Percentiles rank a stretch among this genome's conserved stretches.
phyloP scores from a whole-genome alignment of 2,329 filamentous ascomycete genomes.

The Epichloe hybrida region DNA sequence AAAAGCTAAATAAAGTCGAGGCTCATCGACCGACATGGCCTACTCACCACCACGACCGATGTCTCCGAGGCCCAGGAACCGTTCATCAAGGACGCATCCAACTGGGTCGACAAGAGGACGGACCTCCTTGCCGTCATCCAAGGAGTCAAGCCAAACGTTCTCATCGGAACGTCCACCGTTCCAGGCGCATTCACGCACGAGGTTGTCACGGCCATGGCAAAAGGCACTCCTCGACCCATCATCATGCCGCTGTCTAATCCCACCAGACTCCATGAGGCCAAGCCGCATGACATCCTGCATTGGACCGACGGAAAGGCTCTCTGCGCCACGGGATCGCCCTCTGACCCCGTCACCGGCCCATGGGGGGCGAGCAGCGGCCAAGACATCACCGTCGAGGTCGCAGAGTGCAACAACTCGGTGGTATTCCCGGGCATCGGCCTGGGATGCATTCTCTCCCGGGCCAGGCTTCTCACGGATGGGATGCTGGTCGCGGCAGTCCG shows the following conservation, averaged over 20 bases:
- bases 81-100: conserved; percentile 50
- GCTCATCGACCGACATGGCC: conserved; percentile 70
- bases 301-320: conserved; percentile 72
- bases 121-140: conserved; percentile 54
- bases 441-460: conserved; percentile 58
- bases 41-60: conserved; percentile 51
- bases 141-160: conserved; percentile 61
- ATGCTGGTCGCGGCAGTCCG: conserved; percentile 74
- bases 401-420: conserved; percentile 82
- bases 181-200: conserved; percentile 65
- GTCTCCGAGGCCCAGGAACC: conserved; percentile 52
- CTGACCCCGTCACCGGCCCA: conserved; percentile 53
- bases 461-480: conserved; percentile 53
- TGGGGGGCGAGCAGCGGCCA: conserved; percentile 32
- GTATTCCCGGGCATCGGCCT: conserved; percentile 80
- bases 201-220: conserved; percentile 61
- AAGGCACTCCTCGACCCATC: conserved; percentile 58
- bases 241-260: conserved; percentile 77
- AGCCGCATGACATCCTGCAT: conserved; percentile 57
- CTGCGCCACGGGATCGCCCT: conserved; percentile 74
- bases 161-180: conserved; percentile 74
- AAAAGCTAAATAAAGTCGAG: conserved; percentile 23
- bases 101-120: conserved; percentile 47
- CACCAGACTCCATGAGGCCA: conserved; percentile 69
- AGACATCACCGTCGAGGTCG: conserved; percentile 36